phyloP scores from a whole-genome alignment of 352 stramenopile genomes.

The Pythium insidiosum region DNA sequence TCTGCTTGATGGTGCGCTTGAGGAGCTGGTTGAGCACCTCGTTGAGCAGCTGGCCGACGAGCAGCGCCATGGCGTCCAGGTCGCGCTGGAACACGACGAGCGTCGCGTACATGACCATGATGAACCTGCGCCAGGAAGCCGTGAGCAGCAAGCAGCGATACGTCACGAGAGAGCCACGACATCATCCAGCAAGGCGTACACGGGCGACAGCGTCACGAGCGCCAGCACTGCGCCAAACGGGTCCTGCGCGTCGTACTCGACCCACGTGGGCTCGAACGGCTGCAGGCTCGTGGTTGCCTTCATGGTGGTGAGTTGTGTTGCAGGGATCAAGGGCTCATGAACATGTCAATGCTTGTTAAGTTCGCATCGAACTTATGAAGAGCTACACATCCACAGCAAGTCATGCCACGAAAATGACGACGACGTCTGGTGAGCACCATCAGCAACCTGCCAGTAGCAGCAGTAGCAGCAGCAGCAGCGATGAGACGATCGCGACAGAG shows the following conservation, averaged over 20 bases:
- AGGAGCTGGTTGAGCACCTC: conserved; percentile 75
- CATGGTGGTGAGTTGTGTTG: no score
- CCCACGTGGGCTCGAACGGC: conserved; percentile 79
- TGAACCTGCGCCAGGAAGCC: conserved; percentile 34
- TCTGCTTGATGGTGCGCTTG: conserved; percentile 67
- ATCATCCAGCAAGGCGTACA: conserved; percentile 26
- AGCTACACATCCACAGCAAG: no score
- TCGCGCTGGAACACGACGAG: conserved; percentile 73
- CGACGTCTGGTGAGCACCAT: no score
- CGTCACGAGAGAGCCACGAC: not conserved
- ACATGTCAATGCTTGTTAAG: no score
- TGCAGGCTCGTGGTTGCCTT: conserved; percentile 21
- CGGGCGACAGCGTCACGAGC: conserved; percentile 66
- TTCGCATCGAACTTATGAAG: conserved; percentile 5
- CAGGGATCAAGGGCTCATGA: no score
- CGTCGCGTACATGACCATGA: conserved; percentile 80
- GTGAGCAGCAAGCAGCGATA: not conserved
- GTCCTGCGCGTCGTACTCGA: conserved; percentile 72
- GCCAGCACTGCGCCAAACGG: conserved; percentile 55
- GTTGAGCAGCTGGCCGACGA: conserved; percentile 66
- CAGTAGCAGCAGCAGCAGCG: not conserved
- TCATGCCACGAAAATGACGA: no score
- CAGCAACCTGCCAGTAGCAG: not conserved
- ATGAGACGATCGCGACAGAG: not conserved
- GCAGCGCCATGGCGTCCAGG: conserved; percentile 59